Evolutionary conservation across 495 filamentous ascomycete genomes (phyloP), one percentile per base, ranked within the genome.

Genomic region (Penicillium paradoxum): DNA sequence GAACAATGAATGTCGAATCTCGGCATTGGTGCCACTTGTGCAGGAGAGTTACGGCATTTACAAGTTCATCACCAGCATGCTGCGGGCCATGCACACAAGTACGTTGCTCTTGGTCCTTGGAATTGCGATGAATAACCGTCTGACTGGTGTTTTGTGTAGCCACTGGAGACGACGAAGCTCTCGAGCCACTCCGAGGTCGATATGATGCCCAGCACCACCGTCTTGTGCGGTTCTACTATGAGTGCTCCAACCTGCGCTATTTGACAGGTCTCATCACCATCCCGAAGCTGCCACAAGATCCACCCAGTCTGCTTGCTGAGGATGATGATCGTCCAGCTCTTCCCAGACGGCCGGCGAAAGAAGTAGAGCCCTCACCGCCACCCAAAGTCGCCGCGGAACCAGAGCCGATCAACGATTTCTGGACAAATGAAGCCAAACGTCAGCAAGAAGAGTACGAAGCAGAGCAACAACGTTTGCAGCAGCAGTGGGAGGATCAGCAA

Each of bases 1-100:
- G 25, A 92, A 97, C 69, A 98, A 97, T 62, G 93, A 98, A 69
- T 97, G 93, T 68, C 79, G 93, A 42, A 98, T 98, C 50, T 95
- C 91, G 14, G 87, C 95, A 13, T 77, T 98, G 47, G 91, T 97
- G 40, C 89, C 91, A 24, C 74, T 98, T 39, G 93, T 98, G 32
- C 89, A 95, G 62, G 93, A 98, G 75, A 97, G 91, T 68, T 97
- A 98, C 70, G 93, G 93, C 25, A 98, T 98, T 55, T 95, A 95
- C 73, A 93, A 92, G 66, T 95, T 95, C 63, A 87, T 91, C 55
- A 95, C 90, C 2, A 95, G 89, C 82, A 95, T 95, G 90, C 67
- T 95, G 38, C 77, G 90, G 49, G 93, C 93, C 11, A 97, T 98
- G 95, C 93, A 98, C 67, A 95, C 90, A 13, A 91, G 88, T 91